Evolutionary conservation across 2,329 filamentous ascomycete genomes (phyloP).

Genomic region (Neofusicoccum cordaticola): DNA sequence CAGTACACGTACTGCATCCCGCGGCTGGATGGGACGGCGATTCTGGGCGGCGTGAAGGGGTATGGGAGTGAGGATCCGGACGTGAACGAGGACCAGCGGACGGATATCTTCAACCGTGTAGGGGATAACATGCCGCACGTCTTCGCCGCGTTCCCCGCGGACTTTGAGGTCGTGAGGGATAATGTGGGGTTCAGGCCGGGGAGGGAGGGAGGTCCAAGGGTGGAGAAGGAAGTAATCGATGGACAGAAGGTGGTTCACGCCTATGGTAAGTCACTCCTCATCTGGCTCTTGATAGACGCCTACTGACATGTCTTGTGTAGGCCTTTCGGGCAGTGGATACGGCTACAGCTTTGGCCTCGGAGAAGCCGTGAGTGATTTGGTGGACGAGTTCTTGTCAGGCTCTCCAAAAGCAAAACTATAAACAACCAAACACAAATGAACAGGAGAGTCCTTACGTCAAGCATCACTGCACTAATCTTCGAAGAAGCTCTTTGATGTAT

Average conservation of each 20-base stretch:
- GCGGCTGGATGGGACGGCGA: constrained; percentile 24
- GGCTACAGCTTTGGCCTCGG: constrained; percentile 28
- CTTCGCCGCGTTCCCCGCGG: constrained; percentile 20
- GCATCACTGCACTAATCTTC: background rate
- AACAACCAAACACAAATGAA: background rate
- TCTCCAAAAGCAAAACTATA: background rate
- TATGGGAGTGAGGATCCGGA: constrained; percentile 14
- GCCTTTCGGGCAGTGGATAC: constrained; percentile 26
- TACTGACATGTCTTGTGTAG: background rate
- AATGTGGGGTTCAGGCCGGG: constrained; percentile 27
- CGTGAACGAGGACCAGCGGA: constrained; percentile 17
- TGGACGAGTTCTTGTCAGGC: constrained; percentile 14
- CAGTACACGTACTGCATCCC: constrained; percentile 28
- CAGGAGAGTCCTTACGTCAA: background rate
- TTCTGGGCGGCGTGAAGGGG: constrained; percentile 26
- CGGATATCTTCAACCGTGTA: constrained; percentile 23
- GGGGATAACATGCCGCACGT: constrained; percentile 23
- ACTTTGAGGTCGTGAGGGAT: constrained; percentile 26
- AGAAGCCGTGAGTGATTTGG: constrained; percentile 17
- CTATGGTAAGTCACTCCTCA: constrained; percentile 22
- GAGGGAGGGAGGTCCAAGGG: constrained; percentile 23
- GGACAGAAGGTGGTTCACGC: constrained; percentile 31
- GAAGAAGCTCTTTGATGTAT: background rate
- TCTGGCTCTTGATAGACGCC: background rate
- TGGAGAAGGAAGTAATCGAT: constrained; percentile 29